phyloP scores from a whole-genome alignment of 2,329 filamentous ascomycete genomes.

The Paecilomyces sp. region DNA sequence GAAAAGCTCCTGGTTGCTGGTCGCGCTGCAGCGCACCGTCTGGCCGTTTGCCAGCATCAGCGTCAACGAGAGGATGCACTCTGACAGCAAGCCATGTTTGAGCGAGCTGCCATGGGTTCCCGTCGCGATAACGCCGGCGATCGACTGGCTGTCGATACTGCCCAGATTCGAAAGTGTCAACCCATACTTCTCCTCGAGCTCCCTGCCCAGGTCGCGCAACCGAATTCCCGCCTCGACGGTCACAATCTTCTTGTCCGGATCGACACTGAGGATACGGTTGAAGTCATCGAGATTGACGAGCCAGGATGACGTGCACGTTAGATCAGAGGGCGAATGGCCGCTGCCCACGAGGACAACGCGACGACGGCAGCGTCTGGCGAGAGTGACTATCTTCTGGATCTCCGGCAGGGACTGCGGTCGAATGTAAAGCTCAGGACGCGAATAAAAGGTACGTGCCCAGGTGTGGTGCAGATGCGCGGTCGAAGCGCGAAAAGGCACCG shows the following conservation, averaged over 20 bases:
- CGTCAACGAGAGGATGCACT: constrained; percentile 65
- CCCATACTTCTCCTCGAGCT: constrained; percentile 61
- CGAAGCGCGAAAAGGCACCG: constrained; percentile 69
- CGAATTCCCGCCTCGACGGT: constrained; percentile 85
- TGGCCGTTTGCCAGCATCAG: constrained; percentile 77
- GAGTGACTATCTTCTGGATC: constrained; percentile 72
- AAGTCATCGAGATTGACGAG: constrained; percentile 87
- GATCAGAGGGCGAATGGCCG: constrained; percentile 82
- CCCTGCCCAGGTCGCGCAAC: constrained; percentile 63
- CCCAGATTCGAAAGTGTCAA: constrained; percentile 87
- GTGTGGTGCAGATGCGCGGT: constrained; percentile 73
- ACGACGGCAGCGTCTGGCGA: constrained; percentile 73
- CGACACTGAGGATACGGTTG: constrained; percentile 63
- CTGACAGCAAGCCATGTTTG: constrained; percentile 74
- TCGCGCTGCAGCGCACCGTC: constrained; percentile 60
- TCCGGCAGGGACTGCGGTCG: constrained; percentile 72
- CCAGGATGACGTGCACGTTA: constrained; percentile 93
- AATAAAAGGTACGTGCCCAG: constrained; percentile 91
- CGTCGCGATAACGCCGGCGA: constrained; percentile 86
- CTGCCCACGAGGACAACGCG: constrained; percentile 82
- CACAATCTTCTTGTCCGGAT: constrained; percentile 58
- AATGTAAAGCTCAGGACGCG: constrained; percentile 82
- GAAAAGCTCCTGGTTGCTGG: constrained; percentile 71
- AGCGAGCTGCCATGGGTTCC: constrained; percentile 89
- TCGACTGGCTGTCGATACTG: constrained; percentile 89